phyloP scores from a whole-genome alignment of 78 protist genomes.

The Neovahlkampfia damariscottae region DNA sequence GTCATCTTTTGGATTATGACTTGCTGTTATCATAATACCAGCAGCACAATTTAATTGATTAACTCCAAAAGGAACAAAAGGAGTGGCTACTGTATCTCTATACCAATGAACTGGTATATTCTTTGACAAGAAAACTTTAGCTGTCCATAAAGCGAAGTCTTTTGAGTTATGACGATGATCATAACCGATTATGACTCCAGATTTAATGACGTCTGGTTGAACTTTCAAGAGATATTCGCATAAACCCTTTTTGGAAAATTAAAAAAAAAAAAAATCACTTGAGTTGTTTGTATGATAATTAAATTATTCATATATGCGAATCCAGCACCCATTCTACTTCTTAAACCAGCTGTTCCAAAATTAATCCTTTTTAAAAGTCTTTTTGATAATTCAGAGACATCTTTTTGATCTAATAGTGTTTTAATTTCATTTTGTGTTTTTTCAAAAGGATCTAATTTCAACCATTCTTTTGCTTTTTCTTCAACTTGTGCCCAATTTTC shows the following conservation, averaged over 20 bases:
- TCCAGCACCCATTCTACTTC: conserved; percentile 89
- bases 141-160: conserved; percentile 60
- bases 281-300: conserved; percentile 77
- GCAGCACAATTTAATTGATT: conserved; percentile 20
- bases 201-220: neutral
- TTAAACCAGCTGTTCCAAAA: conserved; percentile 69
- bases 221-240: neutral
- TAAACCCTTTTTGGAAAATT: neutral
- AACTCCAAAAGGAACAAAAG: conserved; percentile 71
- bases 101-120: conserved; percentile 52
- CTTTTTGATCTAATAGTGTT: neutral
- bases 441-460: conserved; percentile 11
- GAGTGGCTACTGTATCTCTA: conserved; percentile 56
- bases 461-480: conserved; percentile 21
- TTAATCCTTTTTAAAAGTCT: neutral
- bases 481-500: no score
- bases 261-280: conserved; percentile 22
- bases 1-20: conserved; percentile 91
- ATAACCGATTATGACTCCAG: conserved; percentile 56
- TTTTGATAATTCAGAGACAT: neutral
- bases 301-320: conserved; percentile 78
- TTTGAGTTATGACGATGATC: conserved; percentile 76
- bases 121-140: conserved; percentile 44
- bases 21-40: conserved; percentile 89
- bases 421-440: conserved; percentile 4